phyloP scores from a whole-genome alignment of 768 basidiomycete species.

The Mycena indigotica region DNA sequence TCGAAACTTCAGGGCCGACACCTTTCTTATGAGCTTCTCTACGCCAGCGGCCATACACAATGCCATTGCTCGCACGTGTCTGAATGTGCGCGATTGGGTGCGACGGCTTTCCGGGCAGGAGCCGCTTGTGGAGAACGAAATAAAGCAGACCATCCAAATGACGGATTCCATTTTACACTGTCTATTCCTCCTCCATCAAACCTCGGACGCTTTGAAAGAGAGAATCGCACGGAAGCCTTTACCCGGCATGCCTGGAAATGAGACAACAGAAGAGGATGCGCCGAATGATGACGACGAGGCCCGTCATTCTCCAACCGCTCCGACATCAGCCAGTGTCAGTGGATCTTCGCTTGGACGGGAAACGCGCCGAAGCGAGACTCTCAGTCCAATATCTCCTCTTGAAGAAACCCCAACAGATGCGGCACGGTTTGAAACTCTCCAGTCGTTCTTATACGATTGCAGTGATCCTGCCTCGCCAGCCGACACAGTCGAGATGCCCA shows the following conservation, averaged over 20 bases:
- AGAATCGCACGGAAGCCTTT: neutral
- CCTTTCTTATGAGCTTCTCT: neutral
- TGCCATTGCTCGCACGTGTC: neutral
- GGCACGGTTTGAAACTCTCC: neutral
- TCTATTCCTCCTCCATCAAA: neutral
- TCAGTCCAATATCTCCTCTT: neutral
- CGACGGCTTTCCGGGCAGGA: neutral
- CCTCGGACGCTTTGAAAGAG: neutral
- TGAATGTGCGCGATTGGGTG: neutral
- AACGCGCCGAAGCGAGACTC: neutral
- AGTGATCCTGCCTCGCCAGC: neutral
- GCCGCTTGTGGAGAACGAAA: neutral
- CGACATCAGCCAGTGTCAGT: neutral
- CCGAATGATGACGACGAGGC: neutral
- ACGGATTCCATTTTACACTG: neutral
- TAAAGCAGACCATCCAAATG: neutral
- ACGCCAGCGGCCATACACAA: neutral
- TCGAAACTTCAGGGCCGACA: neutral
- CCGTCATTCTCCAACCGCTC: neutral
- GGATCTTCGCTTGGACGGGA: neutral
- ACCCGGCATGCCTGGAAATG: neutral
- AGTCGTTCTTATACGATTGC: neutral
- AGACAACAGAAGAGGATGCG: neutral
- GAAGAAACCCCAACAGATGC: neutral
- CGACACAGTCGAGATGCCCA: neutral